Evolutionary conservation across 2,329 filamentous ascomycete species (phyloP).

Genomic region (Phialocephala subalpina): DNA sequence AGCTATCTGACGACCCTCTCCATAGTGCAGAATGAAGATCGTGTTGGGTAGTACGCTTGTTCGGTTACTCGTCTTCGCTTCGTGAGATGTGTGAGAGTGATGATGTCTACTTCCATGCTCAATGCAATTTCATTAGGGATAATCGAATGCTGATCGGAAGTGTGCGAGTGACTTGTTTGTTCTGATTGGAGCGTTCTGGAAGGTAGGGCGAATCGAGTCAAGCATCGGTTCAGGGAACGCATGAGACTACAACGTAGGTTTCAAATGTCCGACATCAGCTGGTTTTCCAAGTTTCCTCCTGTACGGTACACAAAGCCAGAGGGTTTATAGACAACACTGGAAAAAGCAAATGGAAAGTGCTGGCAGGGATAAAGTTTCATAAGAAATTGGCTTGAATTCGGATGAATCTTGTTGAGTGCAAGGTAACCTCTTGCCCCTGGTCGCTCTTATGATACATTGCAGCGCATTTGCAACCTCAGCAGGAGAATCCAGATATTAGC

Average conservation of each 20-base stretch:
- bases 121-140: too few species aligned
- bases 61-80: not conserved
- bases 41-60: not conserved
- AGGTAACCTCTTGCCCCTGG: not conserved
- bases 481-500: not conserved
- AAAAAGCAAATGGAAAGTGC: not conserved
- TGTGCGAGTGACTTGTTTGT: too few species aligned
- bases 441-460: slow-evolving; percentile 7
- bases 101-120: not conserved
- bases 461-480: not conserved
- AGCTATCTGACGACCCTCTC: not conserved
- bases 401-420: not conserved
- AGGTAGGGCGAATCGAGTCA: too few species aligned
- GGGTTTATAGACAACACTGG: too few species aligned
- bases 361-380: not conserved
- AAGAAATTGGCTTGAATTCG: not conserved
- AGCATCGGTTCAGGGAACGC: too few species aligned
- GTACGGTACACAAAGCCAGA: too few species aligned
- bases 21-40: not conserved
- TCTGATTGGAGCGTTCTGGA: too few species aligned
- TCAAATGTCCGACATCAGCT: too few species aligned
- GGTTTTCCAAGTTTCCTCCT: too few species aligned
- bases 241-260: too few species aligned
- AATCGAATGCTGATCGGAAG: too few species aligned
- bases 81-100: not conserved